Base-by-base conservation (phyloP, 805 yeast genomes). In the Wickerhamomyces alni region DNA sequence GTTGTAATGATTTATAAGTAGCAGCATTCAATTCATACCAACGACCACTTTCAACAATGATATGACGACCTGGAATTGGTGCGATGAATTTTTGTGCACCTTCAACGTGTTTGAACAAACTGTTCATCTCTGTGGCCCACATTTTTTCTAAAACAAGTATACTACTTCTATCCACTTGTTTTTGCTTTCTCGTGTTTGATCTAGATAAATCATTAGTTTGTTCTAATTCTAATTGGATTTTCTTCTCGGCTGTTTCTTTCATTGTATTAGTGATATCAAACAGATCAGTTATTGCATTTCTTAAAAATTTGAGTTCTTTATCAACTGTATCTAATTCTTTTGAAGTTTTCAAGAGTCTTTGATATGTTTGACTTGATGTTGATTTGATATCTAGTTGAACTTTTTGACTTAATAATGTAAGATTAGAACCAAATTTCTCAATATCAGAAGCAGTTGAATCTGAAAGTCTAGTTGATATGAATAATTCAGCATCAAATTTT, bases 1-100 rank as follows among this genome's bases (percentile, higher is more conserved):
- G 80, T 48, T 83, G 80, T 26, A 81, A 67, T 1, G 88, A 81
- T 57, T 86, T 86, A 75, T 87, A 78, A 11, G 95, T 87, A 0
- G 93, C 88, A 3, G 83, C 77, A 52, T 87, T 88, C 43, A 89
- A 64, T 59, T 88, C 96, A 42, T 74, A 77, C 96, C 96, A 89
- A 36, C 88, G 73, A 3, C 83, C 82, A 56, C 87, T 78, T 51
- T 88, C 93, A 9, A 79, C 74, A 16, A 87, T 63, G 2, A 88
- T 75, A 58, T 87, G 96, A 36, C 96, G 72, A 4, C 89, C 93
- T 0, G 89, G 87, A 8, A 75, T 58, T 2, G 85, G 77, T 17
- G 87, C 83, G 29, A 88, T 68, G 43, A 73, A 76, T 52, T 84
- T 84, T 50, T 85, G 89, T 1, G 95, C 88, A n/a, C 96, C 94